Evolutionary conservation across 2,329 filamentous ascomycete genomes (phyloP).

Genomic region (Xylaria sp.): DNA sequence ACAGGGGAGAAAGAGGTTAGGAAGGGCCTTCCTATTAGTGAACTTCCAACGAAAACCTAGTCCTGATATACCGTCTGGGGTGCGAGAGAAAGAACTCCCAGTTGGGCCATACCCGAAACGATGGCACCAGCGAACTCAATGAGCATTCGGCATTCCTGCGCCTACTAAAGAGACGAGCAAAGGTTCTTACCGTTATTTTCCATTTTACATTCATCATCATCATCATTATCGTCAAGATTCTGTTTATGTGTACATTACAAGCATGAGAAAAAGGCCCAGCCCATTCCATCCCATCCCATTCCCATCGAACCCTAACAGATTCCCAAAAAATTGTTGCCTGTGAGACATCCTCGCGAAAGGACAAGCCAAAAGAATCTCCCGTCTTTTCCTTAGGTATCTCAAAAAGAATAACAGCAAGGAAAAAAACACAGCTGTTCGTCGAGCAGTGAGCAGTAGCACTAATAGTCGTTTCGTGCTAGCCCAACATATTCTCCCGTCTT

Average conservation of each 20-base stretch:
- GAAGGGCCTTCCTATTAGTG: too few species aligned
- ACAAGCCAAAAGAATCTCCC: conserved; percentile 10
- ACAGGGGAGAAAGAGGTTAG: too few species aligned
- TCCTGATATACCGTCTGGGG: too few species aligned
- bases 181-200: neutral
- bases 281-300: too few species aligned
- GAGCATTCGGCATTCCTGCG: neutral
- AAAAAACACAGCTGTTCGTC: conserved; percentile 4
- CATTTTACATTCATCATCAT: neutral
- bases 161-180: neutral
- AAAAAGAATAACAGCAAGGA: conserved; percentile 9
- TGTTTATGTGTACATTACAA: neutral
- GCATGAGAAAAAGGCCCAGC: neutral
- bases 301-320: too few species aligned
- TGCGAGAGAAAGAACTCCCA: too few species aligned
- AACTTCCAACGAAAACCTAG: too few species aligned
- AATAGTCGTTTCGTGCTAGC: neutral
- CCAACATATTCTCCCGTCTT: conserved; percentile 11
- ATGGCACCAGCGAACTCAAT: neutral
- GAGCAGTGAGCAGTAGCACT: conserved; percentile 6
- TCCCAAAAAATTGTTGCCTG: conserved; percentile 24
- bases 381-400: conserved; percentile 22
- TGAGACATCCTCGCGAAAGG: conserved; percentile 18
- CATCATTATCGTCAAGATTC: neutral
- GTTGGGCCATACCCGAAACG: too few species aligned